Evolutionary conservation across 257 asterid species (phyloP).

Genomic region (Solanum chmielewskii): DNA sequence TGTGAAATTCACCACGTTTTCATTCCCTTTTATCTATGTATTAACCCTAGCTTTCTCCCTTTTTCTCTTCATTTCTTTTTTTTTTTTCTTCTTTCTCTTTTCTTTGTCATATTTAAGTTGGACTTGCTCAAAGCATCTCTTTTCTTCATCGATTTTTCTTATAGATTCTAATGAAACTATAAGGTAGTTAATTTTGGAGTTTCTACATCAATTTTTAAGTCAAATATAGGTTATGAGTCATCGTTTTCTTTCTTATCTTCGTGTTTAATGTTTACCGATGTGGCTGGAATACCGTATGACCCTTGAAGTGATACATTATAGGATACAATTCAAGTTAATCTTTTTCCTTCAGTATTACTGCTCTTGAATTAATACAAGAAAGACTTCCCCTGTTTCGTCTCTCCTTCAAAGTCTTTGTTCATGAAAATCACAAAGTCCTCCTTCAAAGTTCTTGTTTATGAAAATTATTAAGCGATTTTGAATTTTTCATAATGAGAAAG

Average conservation of each 20-base stretch:
- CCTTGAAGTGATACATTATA: neutral
- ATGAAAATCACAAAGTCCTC: neutral
- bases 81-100: too few species aligned
- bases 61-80: too few species aligned
- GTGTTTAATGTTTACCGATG: too few species aligned
- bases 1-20: too few species aligned
- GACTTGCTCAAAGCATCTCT: neutral
- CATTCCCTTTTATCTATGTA: too few species aligned
- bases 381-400: fast-evolving
- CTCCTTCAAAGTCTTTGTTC: neutral
- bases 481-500: too few species aligned
- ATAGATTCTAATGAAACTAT: neutral
- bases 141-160: neutral
- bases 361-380: neutral
- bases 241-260: too few species aligned
- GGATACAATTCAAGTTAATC: neutral
- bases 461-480: neutral
- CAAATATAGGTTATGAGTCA: neutral
- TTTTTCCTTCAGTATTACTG: neutral
- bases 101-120: neutral
- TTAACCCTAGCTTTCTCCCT: neutral
- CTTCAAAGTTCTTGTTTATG: neutral
- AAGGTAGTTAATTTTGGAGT: neutral
- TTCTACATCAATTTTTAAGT: neutral
- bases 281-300: fast-evolving